Evolutionary conservation across 768 basidiomycete species (phyloP), one percentile per base, ranked within the genome.

Genomic region (Suillus variegatus): DNA sequence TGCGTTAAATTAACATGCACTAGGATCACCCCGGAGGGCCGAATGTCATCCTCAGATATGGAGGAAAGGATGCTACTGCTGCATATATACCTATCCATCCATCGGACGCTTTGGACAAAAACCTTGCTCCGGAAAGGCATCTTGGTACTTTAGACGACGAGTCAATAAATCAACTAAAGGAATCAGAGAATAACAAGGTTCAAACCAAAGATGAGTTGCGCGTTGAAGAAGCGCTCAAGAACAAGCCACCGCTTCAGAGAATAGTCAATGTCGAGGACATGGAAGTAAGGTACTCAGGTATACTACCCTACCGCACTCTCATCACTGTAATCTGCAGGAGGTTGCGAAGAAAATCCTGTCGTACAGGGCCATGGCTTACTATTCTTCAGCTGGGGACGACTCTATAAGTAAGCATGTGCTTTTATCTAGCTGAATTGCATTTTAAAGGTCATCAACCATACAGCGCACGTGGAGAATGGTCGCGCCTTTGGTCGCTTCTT

Each of bases 41-140:
- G 20, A 84, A 85, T 64, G 90, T 94, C 71, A 93, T 98, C 66
- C 73, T 97, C 22, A 89, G 87, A 71, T 92, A 94, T 70, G 95
- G 87, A 10, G 96, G 96, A 10, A 85, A 83, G 66, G 95, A 95
- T 74, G 94, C 93, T n/a, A 93, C 92, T 0, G 76, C 77, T 7
- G 89, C 80, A 5, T 93, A 89, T 72, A 84, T 90, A 66, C 91
- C 92, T 6, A 93, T 97, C 51, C 96, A 98, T 76, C 89, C 95
- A 4, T 86, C 90, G 32, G 90, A 92, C 68, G 88, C 92, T 22
- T 84, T 97, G 57, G 85, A 89, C 60, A 88, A 86, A 76, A 84
- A 90, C 73, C 82, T 94, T 22, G 84, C 88, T 12, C 77, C 80
- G 18, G 86, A 89, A 35, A 92, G 90, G 72, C 89, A 91, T 74